Base-by-base conservation (phyloP, 2,329 filamentous ascomycete species). In the Colletotrichum sp. region DNA sequence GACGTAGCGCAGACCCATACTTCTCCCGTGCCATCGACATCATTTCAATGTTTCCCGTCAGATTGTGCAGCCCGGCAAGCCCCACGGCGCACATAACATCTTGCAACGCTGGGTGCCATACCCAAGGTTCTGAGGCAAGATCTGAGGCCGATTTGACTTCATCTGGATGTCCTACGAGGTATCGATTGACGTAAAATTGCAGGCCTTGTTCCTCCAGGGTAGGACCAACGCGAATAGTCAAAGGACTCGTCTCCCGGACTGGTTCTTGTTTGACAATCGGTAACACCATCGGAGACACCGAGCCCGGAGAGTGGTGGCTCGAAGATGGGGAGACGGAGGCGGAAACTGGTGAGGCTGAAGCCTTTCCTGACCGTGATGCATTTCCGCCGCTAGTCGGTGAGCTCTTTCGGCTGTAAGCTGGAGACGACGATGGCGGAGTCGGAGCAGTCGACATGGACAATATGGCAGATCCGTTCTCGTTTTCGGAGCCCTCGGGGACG, bases 41-140 rank as follows among this genome's bases (percentile, higher is more conserved):
- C 80, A 92, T 81, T 34, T 85, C 83, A 21, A 82, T 81, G 61
- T 90, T 86, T 24, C 86, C 86, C 32, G 84, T 85, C 21, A 91
- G 81, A 71, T 92, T 92, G 5, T 89, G 88, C 74, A 93, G 80
- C 74, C 89, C 90, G 0, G 91, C 90, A 63, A 92, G 85, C 3
- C 91, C 91, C 21, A 92, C 86, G 16, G 91, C 90, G 10, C 88
- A 82, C 83, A 92, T 90, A 61, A 90, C 86, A 38, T 88, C 86
- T 32, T 85, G 85, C 9, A 88, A 82, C 14, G 84, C 82, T 4
- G 83, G 83, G 13, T 84, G 78, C 80, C 85, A 83, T 56, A 87
- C 74, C 85, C 85, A 84, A 73, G 78, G 74, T 68, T 83, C 76
- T 73, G 80, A 78, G 9, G 81, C 82, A 5, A 89, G 80, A 21